These are phyloP conservation scores for Vachellia collinsii DNA, from an alignment of 306 rosid genomes.

Conservation along the genomic window DNA sequence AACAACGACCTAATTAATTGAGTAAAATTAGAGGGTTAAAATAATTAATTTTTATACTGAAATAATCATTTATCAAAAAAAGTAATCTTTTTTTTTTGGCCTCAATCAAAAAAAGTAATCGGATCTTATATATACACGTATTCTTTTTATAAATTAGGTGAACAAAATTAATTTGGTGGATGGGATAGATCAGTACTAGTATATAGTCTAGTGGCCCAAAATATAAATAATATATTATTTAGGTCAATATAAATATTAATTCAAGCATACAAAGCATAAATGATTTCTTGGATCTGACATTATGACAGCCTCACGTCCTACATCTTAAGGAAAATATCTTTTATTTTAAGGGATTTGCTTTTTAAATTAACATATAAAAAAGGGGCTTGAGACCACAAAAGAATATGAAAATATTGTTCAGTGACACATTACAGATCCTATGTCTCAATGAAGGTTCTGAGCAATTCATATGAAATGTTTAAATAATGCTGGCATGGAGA, in stretches of 20 bases:
- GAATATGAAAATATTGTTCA: slow-evolving; percentile 29
- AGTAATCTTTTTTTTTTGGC: too few species aligned
- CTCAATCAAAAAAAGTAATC: too few species aligned
- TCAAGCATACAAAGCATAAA: slow-evolving; percentile 24
- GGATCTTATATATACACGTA: too few species aligned
- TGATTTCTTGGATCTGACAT: slow-evolving; percentile 68
- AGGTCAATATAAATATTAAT: not conserved
- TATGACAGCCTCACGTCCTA: slow-evolving; percentile 61
- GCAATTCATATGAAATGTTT: not conserved
- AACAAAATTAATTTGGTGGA: not conserved
- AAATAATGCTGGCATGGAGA: not conserved
- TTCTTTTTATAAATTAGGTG: not conserved
- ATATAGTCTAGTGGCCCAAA: slow-evolving; percentile 29
- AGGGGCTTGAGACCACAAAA: slow-evolving; percentile 28
- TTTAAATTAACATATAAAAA: slow-evolving; percentile 16
- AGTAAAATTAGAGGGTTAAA: not conserved
- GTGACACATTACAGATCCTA: slow-evolving; percentile 13
- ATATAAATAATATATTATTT: not conserved
- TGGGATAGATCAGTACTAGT: not conserved
- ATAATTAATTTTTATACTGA: not conserved
- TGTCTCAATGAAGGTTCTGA: not conserved
- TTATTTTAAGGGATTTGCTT: slow-evolving; percentile 50
- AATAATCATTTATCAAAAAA: not conserved
- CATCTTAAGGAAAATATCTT: slow-evolving; percentile 48
- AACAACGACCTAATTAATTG: not conserved